Evolutionary conservation across 352 stramenopile genomes (phyloP).

Genomic region (Pelagophyceae sp.): DNA sequence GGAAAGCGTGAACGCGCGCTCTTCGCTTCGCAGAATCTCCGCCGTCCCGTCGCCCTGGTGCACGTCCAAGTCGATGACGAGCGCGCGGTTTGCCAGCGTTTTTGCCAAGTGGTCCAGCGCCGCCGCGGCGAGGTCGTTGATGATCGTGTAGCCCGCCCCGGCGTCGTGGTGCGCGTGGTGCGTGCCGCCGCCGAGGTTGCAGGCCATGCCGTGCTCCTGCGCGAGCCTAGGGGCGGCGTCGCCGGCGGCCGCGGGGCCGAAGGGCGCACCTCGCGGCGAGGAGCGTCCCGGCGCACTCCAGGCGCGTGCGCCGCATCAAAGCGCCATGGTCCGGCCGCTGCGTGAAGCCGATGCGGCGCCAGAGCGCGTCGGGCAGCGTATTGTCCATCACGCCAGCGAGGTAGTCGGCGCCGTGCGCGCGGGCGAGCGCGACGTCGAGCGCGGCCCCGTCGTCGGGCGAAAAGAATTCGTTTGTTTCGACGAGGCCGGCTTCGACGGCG

Average conservation of each 20-base stretch:
- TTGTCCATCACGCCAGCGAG: slow-evolving; percentile 19
- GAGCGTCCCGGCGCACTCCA: slow-evolving; percentile 56
- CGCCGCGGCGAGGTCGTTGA: slow-evolving; percentile 58
- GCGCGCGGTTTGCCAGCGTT: slow-evolving; percentile 28
- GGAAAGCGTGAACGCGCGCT: slow-evolving; percentile 46
- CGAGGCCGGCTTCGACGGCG: background rate
- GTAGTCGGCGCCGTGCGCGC: slow-evolving; percentile 31
- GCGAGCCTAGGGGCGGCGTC: too few species aligned
- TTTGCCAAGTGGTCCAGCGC: background rate
- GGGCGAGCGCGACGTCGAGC: slow-evolving; percentile 22
- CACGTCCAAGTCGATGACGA: slow-evolving; percentile 59
- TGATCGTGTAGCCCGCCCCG: slow-evolving; percentile 55
- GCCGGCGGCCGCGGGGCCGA: too few species aligned
- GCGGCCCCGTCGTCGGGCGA: background rate
- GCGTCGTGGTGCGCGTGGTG: slow-evolving; percentile 48
- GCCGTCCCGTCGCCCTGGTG: slow-evolving; percentile 63
- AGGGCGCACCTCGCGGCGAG: slow-evolving; percentile 43
- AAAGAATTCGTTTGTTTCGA: slow-evolving; percentile 14
- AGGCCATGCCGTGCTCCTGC: slow-evolving; percentile 50
- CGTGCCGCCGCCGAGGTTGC: slow-evolving; percentile 56
- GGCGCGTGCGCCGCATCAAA: slow-evolving; percentile 50
- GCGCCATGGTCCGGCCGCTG: slow-evolving; percentile 42
- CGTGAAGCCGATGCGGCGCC: slow-evolving; percentile 24
- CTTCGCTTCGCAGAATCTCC: slow-evolving; percentile 40
- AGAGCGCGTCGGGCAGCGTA: slow-evolving; percentile 20